phyloP scores from a whole-genome alignment of 164 flowering plant genomes.

The Taxillus chinensis region DNA sequence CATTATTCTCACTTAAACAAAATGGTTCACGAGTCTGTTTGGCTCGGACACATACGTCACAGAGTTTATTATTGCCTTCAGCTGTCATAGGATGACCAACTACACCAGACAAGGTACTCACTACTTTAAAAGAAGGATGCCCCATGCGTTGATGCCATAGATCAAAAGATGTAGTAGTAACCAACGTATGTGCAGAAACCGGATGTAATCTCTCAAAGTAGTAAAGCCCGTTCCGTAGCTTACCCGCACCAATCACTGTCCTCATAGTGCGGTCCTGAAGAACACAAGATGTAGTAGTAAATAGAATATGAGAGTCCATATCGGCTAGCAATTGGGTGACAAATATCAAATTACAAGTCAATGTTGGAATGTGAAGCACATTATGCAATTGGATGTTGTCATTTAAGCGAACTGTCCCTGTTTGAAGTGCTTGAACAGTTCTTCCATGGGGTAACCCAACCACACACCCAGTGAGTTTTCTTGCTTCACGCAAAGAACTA shows the following conservation, averaged over 20 bases:
- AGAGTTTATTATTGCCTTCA: background rate
- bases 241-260: slow-evolving; percentile 15
- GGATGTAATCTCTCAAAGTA: too few relatives aligned
- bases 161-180: too few relatives aligned
- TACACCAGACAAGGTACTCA: too few relatives aligned
- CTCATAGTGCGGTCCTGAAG: slow-evolving; percentile 12
- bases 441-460: too few relatives aligned
- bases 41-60: slow-evolving; percentile 9
- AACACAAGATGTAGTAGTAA: slow-evolving; percentile 10
- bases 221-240: background rate
- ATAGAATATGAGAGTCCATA: background rate
- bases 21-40: slow-evolving; percentile 5
- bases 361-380: slow-evolving; percentile 9
- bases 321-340: background rate
- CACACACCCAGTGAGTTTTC: too few relatives aligned
- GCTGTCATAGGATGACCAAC: background rate
- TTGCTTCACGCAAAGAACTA: too few relatives aligned
- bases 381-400: background rate
- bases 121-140: too few relatives aligned
- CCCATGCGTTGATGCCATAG: too few relatives aligned
- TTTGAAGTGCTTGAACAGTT: too few relatives aligned
- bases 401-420: too few relatives aligned
- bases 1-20: slow-evolving; percentile 4
- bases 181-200: too few relatives aligned
- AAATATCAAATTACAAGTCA: slow-evolving; percentile 8